A percentile compares a stretch with the other conserved stretches of the same genome.
Conservation (phyloP, 768 basidiomycete species). For the Xerocomellus intermedius region DNA sequence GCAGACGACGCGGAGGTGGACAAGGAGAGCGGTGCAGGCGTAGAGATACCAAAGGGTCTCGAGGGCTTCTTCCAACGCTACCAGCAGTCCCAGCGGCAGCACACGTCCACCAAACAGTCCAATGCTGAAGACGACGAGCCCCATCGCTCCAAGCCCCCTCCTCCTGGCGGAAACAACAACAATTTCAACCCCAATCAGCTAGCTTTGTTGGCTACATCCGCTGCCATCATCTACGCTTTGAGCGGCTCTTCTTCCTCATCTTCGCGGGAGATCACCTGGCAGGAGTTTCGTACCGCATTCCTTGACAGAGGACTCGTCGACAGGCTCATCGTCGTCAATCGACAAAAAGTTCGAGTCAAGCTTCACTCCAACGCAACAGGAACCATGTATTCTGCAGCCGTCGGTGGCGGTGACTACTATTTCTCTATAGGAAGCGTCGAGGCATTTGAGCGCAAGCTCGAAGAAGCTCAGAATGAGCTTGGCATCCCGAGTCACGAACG, state of each 20-base stretch:
- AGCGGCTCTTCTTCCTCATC: conserved; percentile 45
- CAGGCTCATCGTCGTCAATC: conserved; percentile 88
- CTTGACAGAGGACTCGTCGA: conserved; percentile 96
- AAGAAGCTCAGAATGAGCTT: conserved; percentile 90
- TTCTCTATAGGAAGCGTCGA: conserved; percentile 99
- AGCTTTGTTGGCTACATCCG: conserved; percentile 54
- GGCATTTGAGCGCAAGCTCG: conserved; percentile 92
- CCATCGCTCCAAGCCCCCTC: conserved; percentile 49
- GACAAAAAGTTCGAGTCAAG: conserved; percentile 86
- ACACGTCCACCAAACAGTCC: conserved; percentile 27
- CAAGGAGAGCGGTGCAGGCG: conserved; percentile 25
- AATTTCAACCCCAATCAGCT: conserved; percentile 57
- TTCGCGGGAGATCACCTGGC: conserved; percentile 97
- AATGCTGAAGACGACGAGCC: conserved; percentile 30
- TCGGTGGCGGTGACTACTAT: conserved; percentile 66
- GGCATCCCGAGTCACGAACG: conserved; percentile 90
- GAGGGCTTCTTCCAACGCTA: conserved; percentile 81
- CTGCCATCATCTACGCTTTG: conserved; percentile 65
- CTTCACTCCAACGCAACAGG: conserved; percentile 88
- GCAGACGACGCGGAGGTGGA: conserved; percentile 35
- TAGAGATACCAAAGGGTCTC: conserved; percentile 60
- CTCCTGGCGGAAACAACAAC: conserved; percentile 42
- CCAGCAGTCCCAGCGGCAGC: conserved; percentile 38
- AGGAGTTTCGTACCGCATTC: conserved; percentile 97
- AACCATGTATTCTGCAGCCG: conserved; percentile 65